These are phyloP conservation scores for Phylloporus arenicola DNA, from an alignment of 768 basidiomycete species.

Conservation along the genomic window DNA sequence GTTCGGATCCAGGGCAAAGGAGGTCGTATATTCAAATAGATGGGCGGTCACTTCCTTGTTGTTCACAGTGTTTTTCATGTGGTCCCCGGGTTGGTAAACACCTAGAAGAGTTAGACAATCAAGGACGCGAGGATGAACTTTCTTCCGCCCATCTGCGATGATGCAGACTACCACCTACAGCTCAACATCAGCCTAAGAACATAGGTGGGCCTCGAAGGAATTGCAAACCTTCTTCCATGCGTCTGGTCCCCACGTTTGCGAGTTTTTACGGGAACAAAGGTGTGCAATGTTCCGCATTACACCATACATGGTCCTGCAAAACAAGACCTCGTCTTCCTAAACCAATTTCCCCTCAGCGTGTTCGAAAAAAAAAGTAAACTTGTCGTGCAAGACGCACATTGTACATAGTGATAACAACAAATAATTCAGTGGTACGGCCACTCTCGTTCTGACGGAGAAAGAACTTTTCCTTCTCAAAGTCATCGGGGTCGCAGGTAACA, in stretches of 20 bases:
- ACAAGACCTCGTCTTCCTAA: slow-evolving; percentile 84
- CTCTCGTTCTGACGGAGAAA: slow-evolving; percentile 79
- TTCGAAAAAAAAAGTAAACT: neutral
- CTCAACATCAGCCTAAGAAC: neutral
- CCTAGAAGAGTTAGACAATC: slow-evolving; percentile 90
- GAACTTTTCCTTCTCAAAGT: slow-evolving; percentile 80
- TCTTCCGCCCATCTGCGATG: slow-evolving; percentile 82
- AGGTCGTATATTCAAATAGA: slow-evolving; percentile 83
- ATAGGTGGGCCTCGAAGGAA: neutral
- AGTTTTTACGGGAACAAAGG: slow-evolving; percentile 79
- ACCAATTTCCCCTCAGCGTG: slow-evolving; percentile 7
- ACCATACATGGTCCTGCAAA: slow-evolving; percentile 90
- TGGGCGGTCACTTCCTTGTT: slow-evolving; percentile 67
- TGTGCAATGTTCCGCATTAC: slow-evolving; percentile 87
- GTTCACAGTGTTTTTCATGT: slow-evolving; percentile 62
- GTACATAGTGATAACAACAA: slow-evolving; percentile 95
- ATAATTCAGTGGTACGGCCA: slow-evolving; percentile 79
- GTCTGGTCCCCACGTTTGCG: slow-evolving; percentile 92
- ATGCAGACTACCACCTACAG: slow-evolving; percentile 84
- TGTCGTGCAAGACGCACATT: slow-evolving; percentile 60
- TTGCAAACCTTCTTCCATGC: slow-evolving; percentile 85
- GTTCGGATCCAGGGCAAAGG: slow-evolving; percentile 73
- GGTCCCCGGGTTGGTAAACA: slow-evolving; percentile 74
- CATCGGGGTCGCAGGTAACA: slow-evolving; percentile 90
- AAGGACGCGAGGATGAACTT: slow-evolving; percentile 77